Conservation (phyloP, 2,329 filamentous ascomycete species). For the Aureobasidium sp. region DNA sequence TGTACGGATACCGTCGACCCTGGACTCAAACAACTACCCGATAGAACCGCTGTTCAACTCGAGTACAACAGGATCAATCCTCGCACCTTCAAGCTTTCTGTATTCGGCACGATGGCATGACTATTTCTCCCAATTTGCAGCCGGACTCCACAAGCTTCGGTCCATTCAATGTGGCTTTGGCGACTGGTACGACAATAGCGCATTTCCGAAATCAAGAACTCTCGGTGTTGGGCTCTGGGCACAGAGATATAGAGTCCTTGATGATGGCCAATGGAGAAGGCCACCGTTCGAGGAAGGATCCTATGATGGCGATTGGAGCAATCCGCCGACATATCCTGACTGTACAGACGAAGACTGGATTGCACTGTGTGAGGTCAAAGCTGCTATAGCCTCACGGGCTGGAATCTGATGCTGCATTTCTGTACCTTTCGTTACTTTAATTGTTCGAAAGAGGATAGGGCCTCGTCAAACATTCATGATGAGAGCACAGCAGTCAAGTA, state of each 20-base stretch:
- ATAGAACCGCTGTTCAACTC: conserved; percentile 13
- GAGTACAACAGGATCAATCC: conserved; percentile 2
- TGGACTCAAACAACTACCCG: conserved; percentile 9
- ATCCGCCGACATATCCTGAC: conserved; percentile 5
- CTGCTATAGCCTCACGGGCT: not conserved
- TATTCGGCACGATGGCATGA: conserved; percentile 6
- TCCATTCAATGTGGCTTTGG: conserved; percentile 10
- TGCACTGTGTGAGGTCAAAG: conserved; percentile 2
- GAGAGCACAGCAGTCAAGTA: too few species aligned
- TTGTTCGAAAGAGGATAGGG: too few species aligned
- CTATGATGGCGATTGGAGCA: conserved; percentile 4
- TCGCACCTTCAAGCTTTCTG: not conserved
- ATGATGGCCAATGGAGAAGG: not conserved
- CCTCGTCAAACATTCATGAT: too few species aligned
- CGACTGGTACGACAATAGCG: not conserved
- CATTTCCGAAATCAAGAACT: not conserved
- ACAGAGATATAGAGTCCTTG: conserved; percentile 12
- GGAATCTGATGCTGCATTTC: not conserved
- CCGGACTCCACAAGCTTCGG: not conserved
- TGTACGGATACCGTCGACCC: not conserved
- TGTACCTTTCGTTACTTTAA: too few species aligned
- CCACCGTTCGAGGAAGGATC: not conserved
- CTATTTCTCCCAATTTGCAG: not conserved
- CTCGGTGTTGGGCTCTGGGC: conserved; percentile 1
- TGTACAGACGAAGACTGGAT: conserved; percentile 13